phyloP scores from a whole-genome alignment of 805 yeast species.

The Schwanniomyces occidentalis region DNA sequence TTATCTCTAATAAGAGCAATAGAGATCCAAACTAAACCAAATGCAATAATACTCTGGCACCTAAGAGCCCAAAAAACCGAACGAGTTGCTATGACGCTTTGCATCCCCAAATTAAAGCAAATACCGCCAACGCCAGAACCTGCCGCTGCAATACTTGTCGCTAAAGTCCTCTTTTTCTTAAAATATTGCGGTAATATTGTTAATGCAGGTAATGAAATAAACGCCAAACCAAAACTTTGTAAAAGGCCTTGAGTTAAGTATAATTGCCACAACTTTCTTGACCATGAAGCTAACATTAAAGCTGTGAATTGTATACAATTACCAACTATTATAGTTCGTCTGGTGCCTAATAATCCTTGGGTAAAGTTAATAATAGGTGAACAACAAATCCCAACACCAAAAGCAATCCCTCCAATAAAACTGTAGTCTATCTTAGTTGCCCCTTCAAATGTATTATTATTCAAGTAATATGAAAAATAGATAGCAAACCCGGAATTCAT shows the following conservation, averaged over 20 bases:
- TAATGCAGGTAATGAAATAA: constrained; percentile 58
- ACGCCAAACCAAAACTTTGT: constrained; percentile 57
- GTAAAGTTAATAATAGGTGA: constrained; percentile 52
- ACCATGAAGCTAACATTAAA: constrained; percentile 58
- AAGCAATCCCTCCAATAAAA: constrained; percentile 65
- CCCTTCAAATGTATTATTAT: constrained; percentile 50
- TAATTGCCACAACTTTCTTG: constrained; percentile 63
- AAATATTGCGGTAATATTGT: constrained; percentile 72
- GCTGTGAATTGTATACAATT: constrained; percentile 52
- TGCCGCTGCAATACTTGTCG: constrained; percentile 46
- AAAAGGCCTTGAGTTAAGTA: constrained; percentile 68
- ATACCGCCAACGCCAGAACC: constrained; percentile 59
- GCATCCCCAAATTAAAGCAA: constrained; percentile 49
- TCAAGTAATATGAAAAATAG: constrained; percentile 57
- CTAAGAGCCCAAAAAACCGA: constrained; percentile 52
- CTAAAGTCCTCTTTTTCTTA: constrained; percentile 58
- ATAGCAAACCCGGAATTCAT: constrained; percentile 68
- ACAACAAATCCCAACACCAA: constrained; percentile 52
- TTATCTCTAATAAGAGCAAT: constrained; percentile 16
- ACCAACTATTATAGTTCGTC: constrained; percentile 47
- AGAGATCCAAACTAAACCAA: constrained; percentile 25
- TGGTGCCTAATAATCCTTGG: constrained; percentile 46
- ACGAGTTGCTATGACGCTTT: constrained; percentile 36
- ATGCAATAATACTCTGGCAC: constrained; percentile 44
- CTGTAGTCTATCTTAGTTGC: constrained; percentile 62